Base-by-base conservation (phyloP, 306 rosid genomes). In the Cyclanthera cordifolia region DNA sequence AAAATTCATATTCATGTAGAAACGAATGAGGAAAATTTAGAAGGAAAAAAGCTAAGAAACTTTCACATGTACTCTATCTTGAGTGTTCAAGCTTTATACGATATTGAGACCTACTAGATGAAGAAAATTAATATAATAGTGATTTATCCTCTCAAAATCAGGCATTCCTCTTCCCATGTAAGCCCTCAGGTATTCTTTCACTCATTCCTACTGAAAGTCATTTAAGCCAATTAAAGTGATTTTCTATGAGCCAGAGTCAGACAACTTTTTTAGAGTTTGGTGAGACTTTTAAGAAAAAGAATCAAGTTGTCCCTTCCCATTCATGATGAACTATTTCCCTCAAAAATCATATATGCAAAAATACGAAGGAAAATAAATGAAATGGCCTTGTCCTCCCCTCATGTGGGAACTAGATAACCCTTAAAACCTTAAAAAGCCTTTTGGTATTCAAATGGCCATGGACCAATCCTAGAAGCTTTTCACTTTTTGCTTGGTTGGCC, bases 381-480 rank as follows among this genome's bases (percentile, higher is more conserved):
- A 19, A 19, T 20, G 55, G 8, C 25, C 25, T 51, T 19, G 7
- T 5, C 55, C 11, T 51, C 54, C 54, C 55, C 55, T 19, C 55
- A 3, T 51, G 13, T 51, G 21, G 55, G 25, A n/a, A 51, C 25
- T 50, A 7, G 55, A 51, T 51, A 24, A 19, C 55, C 21, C 55
- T 51, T 0, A n/a, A n/a, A n/a, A n/a, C n/a, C n/a, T n/a, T n/a
- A 14, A 51, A 51, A 5, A 6, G 25, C 13, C 55, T 19, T 50
- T 17, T 17, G 25, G 54, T 16, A 50, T 50, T 50, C 54, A 37
- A 57, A 14, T 21, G 20, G 66, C 14, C 69, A 53, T 60, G 49
- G 50, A 73, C 70, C 60, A 39, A 73, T 41, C 61, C 48, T 73
- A 50, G 45, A 69, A 58, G 45, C 51, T 2, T 70, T 70, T 30